Evolutionary conservation across 2,329 filamentous ascomycete genomes (phyloP).

Genomic region (Botrytis elliptica): DNA sequence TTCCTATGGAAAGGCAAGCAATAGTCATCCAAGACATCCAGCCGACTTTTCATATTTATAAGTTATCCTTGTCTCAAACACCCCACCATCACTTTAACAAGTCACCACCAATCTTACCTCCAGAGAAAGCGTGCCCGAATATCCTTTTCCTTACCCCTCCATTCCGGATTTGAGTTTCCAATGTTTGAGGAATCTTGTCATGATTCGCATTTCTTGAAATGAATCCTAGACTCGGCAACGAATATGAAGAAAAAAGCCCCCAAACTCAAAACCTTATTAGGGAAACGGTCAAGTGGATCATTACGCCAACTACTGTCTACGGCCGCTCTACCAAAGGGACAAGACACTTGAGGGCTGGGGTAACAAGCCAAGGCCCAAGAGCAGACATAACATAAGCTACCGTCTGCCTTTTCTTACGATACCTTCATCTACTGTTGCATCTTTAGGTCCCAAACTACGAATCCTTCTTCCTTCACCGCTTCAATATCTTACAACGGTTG

Average conservation of each 20-base stretch:
- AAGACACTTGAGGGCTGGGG: slow-evolving; percentile 10
- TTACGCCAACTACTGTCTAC: neutral
- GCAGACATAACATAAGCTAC: neutral
- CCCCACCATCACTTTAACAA: slow-evolving; percentile 6
- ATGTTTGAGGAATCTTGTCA: neutral
- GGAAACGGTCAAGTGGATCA: neutral
- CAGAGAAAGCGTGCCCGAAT: neutral
- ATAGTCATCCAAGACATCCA: neutral
- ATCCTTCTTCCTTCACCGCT: slow-evolving; percentile 20
- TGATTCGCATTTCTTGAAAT: neutral
- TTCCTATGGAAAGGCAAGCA: neutral
- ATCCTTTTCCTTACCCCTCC: slow-evolving; percentile 6
- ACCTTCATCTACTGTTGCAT: slow-evolving; percentile 10
- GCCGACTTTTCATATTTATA: slow-evolving; percentile 1
- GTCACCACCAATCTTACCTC: neutral
- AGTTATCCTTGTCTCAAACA: neutral
- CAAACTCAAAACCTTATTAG: slow-evolving; percentile 3
- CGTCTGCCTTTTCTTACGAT: slow-evolving; percentile 2
- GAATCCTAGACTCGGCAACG: neutral
- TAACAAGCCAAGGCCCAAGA: neutral
- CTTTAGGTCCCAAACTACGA: slow-evolving; percentile 10
- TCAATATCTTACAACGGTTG: slow-evolving; percentile 5
- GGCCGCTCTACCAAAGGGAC: neutral
- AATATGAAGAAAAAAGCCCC: neutral
- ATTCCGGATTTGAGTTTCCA: slow-evolving; percentile 5